Conservation (phyloP, 257 asterid species). For the Vinca minor region DNA sequence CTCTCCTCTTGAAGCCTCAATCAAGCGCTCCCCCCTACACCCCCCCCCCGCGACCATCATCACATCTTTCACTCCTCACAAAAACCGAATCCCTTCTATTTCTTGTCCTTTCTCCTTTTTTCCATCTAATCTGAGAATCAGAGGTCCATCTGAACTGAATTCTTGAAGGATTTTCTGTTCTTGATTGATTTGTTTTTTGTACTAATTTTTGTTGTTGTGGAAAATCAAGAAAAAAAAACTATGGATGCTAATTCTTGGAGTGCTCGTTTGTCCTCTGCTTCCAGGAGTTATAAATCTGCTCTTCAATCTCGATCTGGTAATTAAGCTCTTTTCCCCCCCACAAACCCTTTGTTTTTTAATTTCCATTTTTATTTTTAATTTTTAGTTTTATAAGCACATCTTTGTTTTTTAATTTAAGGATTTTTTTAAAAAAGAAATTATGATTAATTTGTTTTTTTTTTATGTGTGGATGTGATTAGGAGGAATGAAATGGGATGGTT, state of each 20-base stretch:
- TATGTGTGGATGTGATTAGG: constrained; percentile 5
- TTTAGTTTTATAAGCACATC: background rate
- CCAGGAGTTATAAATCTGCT: constrained; percentile 72
- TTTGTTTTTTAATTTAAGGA: background rate
- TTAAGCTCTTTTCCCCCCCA: constrained; percentile 1
- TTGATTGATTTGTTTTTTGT: background rate
- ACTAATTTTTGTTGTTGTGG: constrained; percentile 3
- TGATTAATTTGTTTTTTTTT: constrained; percentile 1
- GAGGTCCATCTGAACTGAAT: constrained; percentile 5
- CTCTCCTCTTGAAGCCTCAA: background rate
- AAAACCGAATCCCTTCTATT: constrained; percentile 7
- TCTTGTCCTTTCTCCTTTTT: constrained; percentile 8
- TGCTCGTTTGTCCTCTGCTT: constrained; percentile 69
- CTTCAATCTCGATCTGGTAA: constrained; percentile 91
- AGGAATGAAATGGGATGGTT: constrained; percentile 56
- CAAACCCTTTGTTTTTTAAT: background rate
- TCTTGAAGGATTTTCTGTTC: background rate
- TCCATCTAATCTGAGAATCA: constrained; percentile 19
- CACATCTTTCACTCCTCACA: constrained; percentile 27
- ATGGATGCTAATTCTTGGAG: constrained; percentile 93
- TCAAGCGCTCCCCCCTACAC: constrained; percentile 8
- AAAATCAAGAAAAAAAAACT: constrained; percentile 19
- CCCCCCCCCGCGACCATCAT: constrained; percentile 19
- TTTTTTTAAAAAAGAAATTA: too few species aligned
- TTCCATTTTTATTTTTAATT: background rate